A percentile compares a stretch with the other conserved stretches of the same genome.
These are phyloP conservation scores for Lactarius sp. DNA, from an alignment of 768 basidiomycete species.

Conservation along the genomic window DNA sequence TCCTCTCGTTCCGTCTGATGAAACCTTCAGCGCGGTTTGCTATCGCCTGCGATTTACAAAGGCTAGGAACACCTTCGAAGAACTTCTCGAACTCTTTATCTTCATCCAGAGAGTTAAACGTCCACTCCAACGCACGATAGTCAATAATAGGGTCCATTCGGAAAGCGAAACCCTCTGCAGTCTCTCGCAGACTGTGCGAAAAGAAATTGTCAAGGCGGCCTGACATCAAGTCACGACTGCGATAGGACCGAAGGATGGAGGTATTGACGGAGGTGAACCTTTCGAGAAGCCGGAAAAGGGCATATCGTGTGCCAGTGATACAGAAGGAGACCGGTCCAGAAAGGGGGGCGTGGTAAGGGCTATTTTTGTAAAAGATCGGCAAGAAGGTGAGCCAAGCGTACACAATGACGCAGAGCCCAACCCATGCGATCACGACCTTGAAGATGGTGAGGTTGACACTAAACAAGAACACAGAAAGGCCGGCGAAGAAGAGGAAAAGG, in stretches of 20 bases:
- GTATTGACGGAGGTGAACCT: background rate
- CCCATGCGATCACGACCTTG: slow-evolving; percentile 8
- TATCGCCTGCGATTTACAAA: background rate
- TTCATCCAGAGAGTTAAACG: slow-evolving; percentile 2
- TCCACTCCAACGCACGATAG: slow-evolving; percentile 6
- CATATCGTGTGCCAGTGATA: slow-evolving; percentile 1
- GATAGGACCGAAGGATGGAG: background rate
- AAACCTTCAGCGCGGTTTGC: background rate
- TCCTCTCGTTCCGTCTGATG: background rate
- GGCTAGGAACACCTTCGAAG: slow-evolving; percentile 10
- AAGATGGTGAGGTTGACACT: slow-evolving; percentile 27
- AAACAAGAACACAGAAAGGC: slow-evolving; percentile 43
- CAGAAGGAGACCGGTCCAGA: background rate
- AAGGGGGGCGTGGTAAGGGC: slow-evolving; percentile 15
- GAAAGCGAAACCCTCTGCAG: background rate
- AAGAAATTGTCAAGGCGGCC: background rate
- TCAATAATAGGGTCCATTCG: background rate
- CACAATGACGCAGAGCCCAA: slow-evolving; percentile 13
- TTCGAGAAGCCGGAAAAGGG: background rate
- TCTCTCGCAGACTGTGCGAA: slow-evolving; percentile 1
- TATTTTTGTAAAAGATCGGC: slow-evolving; percentile 13
- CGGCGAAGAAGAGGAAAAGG: slow-evolving; percentile 47
- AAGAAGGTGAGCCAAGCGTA: slow-evolving; percentile 23
- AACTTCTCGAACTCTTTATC: slow-evolving; percentile 14
- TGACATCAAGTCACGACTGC: background rate